Evolutionary conservation across 148 eudicot species (phyloP).

Genomic region (Rhododendron williamsianum): DNA sequence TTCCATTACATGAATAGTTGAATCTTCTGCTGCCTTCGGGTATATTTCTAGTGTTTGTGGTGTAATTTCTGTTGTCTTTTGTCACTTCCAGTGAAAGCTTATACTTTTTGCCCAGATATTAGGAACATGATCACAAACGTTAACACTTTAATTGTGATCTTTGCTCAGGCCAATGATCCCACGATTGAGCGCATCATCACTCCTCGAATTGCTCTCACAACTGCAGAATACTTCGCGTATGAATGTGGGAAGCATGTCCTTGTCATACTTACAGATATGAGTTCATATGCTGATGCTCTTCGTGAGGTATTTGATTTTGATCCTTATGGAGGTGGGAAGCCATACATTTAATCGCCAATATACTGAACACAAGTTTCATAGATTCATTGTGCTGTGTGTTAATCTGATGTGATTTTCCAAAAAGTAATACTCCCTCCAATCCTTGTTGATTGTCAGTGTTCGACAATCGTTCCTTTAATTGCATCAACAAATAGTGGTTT

Average conservation of each 20-base stretch:
- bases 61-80: neutral
- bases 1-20: neutral
- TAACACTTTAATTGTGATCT: slow-evolving; percentile 11
- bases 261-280: slow-evolving; percentile 97
- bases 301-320: slow-evolving; percentile 68
- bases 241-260: slow-evolving; percentile 99
- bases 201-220: slow-evolving; percentile 96
- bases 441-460: neutral
- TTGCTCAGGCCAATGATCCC: slow-evolving; percentile 89
- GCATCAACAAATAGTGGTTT: neutral
- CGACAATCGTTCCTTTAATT: neutral
- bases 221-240: slow-evolving; percentile 96
- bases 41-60: neutral
- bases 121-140: neutral
- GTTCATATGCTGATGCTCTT: slow-evolving; percentile 99
- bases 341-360: neutral
- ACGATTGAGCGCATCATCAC: slow-evolving; percentile 98
- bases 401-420: neutral
- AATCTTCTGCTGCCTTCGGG: neutral
- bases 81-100: neutral
- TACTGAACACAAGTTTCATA: neutral
- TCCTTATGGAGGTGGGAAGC: neutral
- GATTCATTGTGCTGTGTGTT: neutral
- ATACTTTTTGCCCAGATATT: neutral
- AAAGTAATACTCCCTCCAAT: neutral